Conservation (phyloP, 768 basidiomycete genomes). For the Phanerochaete sordida region DNA sequence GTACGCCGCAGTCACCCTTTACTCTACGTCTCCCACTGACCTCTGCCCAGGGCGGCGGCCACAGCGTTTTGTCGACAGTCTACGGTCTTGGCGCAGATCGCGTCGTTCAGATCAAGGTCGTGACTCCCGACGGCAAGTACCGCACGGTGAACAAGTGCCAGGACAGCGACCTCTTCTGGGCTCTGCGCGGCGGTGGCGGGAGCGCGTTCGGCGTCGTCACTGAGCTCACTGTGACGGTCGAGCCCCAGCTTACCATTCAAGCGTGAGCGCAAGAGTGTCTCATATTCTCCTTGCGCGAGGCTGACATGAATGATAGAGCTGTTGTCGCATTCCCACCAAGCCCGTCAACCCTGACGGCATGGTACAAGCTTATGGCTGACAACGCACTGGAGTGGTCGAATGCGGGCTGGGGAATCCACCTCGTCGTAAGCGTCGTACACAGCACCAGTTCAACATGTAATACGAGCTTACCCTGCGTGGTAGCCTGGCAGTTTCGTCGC, state of each 20-base stretch:
- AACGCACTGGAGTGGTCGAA: constrained; percentile 28
- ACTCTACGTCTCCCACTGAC: background rate
- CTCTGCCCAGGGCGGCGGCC: constrained; percentile 25
- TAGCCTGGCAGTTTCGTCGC: constrained; percentile 28
- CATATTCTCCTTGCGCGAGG: background rate
- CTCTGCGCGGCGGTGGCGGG: constrained; percentile 43
- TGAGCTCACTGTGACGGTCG: constrained; percentile 19
- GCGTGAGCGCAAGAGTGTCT: constrained; percentile 17
- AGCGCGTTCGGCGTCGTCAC: constrained; percentile 34
- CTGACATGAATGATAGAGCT: constrained; percentile 17
- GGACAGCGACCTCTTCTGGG: constrained; percentile 52
- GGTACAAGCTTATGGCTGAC: constrained; percentile 28
- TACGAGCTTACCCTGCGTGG: constrained; percentile 15
- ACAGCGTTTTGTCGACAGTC: constrained; percentile 25
- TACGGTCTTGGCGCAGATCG: constrained; percentile 30
- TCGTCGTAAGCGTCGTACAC: constrained; percentile 20
- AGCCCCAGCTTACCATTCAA: constrained; percentile 20
- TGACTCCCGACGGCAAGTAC: constrained; percentile 48
- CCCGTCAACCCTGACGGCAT: constrained; percentile 18
- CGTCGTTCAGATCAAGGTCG: constrained; percentile 45
- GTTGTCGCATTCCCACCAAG: constrained; percentile 23
- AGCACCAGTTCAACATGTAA: constrained; percentile 9
- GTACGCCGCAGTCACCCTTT: too few relatives aligned
- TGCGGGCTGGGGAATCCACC: constrained; percentile 38
- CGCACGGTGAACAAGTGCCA: constrained; percentile 43